A percentile compares a stretch with the other conserved stretches of the same genome.
Conservation (phyloP, 1,284 basidiomycete genomes). For the Violaceomyces palustris region DNA sequence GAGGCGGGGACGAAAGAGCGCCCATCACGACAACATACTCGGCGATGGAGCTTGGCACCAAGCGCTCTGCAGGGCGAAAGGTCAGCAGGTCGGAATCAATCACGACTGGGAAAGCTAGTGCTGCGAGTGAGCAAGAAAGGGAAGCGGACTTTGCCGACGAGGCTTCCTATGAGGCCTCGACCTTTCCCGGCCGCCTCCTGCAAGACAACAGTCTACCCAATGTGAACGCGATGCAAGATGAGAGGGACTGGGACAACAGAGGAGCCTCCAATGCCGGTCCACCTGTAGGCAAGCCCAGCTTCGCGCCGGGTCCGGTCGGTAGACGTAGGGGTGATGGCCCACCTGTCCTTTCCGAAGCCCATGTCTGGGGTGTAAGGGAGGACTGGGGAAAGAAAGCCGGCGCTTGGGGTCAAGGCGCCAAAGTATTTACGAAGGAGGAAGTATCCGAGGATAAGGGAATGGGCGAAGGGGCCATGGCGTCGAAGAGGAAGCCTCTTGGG, state of each 20-base stretch:
- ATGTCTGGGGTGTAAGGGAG: slow-evolving; percentile 55
- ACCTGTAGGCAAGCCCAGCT: slow-evolving; percentile 1
- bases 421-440: slow-evolving; percentile 54
- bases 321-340: slow-evolving; percentile 15
- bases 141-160: slow-evolving; percentile 28
- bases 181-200: slow-evolving; percentile 16
- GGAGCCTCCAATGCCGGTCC: slow-evolving; percentile 2
- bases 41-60: not conserved
- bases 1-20: slow-evolving; percentile 6
- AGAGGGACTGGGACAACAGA: not conserved
- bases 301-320: slow-evolving; percentile 14
- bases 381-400: slow-evolving; percentile 58
- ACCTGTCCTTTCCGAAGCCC: slow-evolving; percentile 27
- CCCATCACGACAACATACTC: not conserved
- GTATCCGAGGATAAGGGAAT: not conserved
- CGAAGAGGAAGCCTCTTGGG: too few relatives aligned
- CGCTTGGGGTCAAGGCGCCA: slow-evolving; percentile 55
- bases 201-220: too few relatives aligned
- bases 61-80: not conserved
- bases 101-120: not conserved
- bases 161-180: slow-evolving; percentile 19
- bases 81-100: slow-evolving; percentile 2
- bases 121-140: slow-evolving; percentile 3
- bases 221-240: not conserved
- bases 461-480: too few relatives aligned